These are phyloP conservation scores for Gaeumannomyces tritici DNA, from an alignment of 2,329 filamentous ascomycete species.

Conservation along the genomic window DNA sequence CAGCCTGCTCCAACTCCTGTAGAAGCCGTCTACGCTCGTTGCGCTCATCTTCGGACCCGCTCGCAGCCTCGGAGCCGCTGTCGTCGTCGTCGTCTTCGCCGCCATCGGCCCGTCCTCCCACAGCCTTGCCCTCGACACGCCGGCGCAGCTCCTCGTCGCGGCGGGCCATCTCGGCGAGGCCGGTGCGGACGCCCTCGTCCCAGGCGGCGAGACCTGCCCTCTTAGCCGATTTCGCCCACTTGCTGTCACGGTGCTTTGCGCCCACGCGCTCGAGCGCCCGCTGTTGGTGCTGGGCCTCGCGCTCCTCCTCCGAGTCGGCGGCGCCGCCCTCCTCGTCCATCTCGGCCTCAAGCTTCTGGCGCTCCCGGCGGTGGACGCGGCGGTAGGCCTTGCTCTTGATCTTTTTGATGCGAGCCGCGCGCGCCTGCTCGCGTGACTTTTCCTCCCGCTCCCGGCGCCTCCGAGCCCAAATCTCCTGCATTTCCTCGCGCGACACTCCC, in stretches of 20 bases:
- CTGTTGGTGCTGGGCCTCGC: constrained; percentile 57
- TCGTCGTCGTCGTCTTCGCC: constrained; percentile 10
- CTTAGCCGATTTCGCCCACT: constrained; percentile 81
- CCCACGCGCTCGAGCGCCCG: constrained; percentile 80
- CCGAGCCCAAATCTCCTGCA: constrained; percentile 63
- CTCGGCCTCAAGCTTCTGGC: constrained; percentile 42
- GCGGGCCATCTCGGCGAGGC: constrained; percentile 71
- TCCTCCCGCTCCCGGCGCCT: constrained; percentile 75
- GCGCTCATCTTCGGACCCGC: constrained; percentile 46
- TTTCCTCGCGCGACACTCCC: constrained; percentile 59
- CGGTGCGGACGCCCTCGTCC: constrained; percentile 77
- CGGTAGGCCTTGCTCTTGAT: constrained; percentile 97
- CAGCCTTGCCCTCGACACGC: constrained; percentile 51
- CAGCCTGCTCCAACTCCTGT: constrained; percentile 33
- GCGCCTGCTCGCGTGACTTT: constrained; percentile 78
- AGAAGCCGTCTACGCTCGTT: constrained; percentile 43
- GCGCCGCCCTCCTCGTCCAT: constrained; percentile 46
- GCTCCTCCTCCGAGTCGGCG: constrained; percentile 55
- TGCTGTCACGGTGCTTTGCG: constrained; percentile 76
- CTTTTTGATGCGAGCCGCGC: constrained; percentile 90
- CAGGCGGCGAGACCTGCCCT: constrained; percentile 71
- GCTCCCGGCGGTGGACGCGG: constrained; percentile 76
- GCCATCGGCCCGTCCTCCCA: constrained; percentile 7
- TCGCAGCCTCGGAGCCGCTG: constrained; percentile 38
- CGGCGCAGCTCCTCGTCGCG: constrained; percentile 73